phyloP scores from a whole-genome alignment of 1,284 basidiomycete species.

The Ustanciosporium gigantosporum region DNA sequence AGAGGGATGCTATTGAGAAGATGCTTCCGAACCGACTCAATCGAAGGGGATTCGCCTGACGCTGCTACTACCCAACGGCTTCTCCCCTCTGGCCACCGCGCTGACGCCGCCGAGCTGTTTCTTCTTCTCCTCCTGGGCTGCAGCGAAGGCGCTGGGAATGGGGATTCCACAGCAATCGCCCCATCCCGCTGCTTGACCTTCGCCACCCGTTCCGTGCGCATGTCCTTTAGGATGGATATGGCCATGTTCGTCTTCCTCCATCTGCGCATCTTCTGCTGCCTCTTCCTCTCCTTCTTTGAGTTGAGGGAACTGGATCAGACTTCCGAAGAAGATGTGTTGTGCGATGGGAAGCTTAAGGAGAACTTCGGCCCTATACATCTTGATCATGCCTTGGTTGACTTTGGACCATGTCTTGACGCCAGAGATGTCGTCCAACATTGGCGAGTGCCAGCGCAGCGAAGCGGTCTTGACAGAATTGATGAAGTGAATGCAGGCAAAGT shows the following conservation, averaged over 20 bases:
- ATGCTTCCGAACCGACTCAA: too few species aligned
- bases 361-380: slow-evolving; percentile 96
- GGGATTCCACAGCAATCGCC: slow-evolving; percentile 73
- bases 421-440: slow-evolving; percentile 98
- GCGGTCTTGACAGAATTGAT: slow-evolving; percentile 96
- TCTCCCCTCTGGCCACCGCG: slow-evolving; percentile 19
- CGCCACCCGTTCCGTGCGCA: slow-evolving; percentile 62
- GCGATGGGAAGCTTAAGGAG: slow-evolving; percentile 92
- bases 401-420: slow-evolving; percentile 96
- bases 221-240: slow-evolving; percentile 65
- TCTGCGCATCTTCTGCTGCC: slow-evolving; percentile 59
- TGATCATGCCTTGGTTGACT: slow-evolving; percentile 95
- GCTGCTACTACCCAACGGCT: slow-evolving; percentile 14
- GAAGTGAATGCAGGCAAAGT: slow-evolving; percentile 92
- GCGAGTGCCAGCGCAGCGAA: slow-evolving; percentile 94
- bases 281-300: slow-evolving; percentile 52
- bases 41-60: slow-evolving; percentile 38
- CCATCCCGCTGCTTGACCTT: slow-evolving; percentile 67
- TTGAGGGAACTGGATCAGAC: slow-evolving; percentile 75
- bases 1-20: too few species aligned
- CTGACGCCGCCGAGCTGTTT: slow-evolving; percentile 25
- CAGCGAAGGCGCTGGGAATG: slow-evolving; percentile 63
- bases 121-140: slow-evolving; percentile 53
- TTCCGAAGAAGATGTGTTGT: slow-evolving; percentile 94
- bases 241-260: slow-evolving; percentile 66